Conservation (phyloP, 352 stramenopile genomes). For the Phytophthora litchii region DNA sequence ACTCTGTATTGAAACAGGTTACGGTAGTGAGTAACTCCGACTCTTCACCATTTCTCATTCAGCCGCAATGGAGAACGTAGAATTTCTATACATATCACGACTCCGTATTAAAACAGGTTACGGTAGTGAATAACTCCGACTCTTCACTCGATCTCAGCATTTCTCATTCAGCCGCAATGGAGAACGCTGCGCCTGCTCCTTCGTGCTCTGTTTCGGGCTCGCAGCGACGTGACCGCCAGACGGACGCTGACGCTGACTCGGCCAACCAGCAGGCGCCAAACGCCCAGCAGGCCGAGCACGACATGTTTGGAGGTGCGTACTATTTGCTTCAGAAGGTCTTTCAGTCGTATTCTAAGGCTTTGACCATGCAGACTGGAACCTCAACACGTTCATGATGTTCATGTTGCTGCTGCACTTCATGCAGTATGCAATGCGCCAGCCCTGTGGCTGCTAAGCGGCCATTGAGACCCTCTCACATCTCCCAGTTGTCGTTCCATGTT, state of each 20-base stretch:
- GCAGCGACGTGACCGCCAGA: conserved; percentile 29
- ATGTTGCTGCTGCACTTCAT: conserved; percentile 88
- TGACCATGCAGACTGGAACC: conserved; percentile 62
- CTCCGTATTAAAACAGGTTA: too few species aligned
- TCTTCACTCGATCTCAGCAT: conserved; percentile 7
- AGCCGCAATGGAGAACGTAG: conserved; percentile 45
- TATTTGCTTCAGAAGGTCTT: background rate
- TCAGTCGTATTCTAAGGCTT: background rate
- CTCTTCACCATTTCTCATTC: conserved; percentile 8
- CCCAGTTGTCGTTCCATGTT: conserved; percentile 37
- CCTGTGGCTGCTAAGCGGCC: conserved; percentile 72
- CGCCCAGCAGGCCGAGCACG: conserved; percentile 52
- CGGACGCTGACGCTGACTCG: conserved; percentile 19
- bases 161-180: conserved; percentile 31
- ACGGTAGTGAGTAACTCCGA: too few species aligned
- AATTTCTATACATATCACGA: too few species aligned
- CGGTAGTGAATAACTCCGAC: too few species aligned
- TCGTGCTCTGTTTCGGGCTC: conserved; percentile 48
- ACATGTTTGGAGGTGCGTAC: conserved; percentile 84
- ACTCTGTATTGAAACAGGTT: too few species aligned
- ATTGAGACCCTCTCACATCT: background rate
- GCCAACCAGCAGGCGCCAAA: conserved; percentile 17
- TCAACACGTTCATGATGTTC: conserved; percentile 88
- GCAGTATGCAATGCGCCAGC: conserved; percentile 87
- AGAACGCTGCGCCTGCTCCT: conserved; percentile 38